These are phyloP conservation scores for Cryomyces minteri DNA, from an alignment of 495 filamentous ascomycete species.

Conservation along the genomic window DNA sequence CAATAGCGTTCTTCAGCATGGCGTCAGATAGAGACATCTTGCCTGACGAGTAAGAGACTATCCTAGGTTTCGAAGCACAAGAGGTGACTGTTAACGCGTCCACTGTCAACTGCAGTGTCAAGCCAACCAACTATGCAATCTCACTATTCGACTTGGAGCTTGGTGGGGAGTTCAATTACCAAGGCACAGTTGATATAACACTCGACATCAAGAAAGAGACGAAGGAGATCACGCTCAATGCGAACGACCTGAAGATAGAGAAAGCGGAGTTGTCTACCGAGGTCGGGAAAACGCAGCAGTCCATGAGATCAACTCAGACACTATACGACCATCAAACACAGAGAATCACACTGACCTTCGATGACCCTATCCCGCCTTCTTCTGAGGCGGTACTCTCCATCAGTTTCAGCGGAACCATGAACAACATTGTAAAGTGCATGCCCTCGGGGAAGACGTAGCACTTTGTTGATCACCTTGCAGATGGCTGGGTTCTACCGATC, in stretches of 20 bases:
- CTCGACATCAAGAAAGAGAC: slow-evolving; percentile 41
- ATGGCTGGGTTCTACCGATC: slow-evolving; percentile 92
- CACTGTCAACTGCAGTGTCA: slow-evolving; percentile 30
- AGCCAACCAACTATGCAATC: slow-evolving; percentile 72
- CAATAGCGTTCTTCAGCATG: slow-evolving; percentile 2
- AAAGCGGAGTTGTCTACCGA: slow-evolving; percentile 28
- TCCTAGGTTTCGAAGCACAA: not conserved
- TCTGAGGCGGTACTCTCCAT: slow-evolving; percentile 46
- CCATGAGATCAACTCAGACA: slow-evolving; percentile 42
- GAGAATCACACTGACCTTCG: slow-evolving; percentile 55
- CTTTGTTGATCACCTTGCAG: not conserved
- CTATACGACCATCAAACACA: slow-evolving; percentile 66
- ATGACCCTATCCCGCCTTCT: slow-evolving; percentile 41
- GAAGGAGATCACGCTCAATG: slow-evolving; percentile 59
- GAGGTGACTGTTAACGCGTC: too few relatives aligned
- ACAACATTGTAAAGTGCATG: slow-evolving; percentile 38
- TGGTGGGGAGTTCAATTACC: slow-evolving; percentile 54
- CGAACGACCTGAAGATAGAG: slow-evolving; percentile 42
- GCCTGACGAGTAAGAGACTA: slow-evolving; percentile 2
- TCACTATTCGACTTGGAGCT: slow-evolving; percentile 64
- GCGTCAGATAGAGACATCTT: slow-evolving; percentile 11
- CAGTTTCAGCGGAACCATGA: slow-evolving; percentile 71
- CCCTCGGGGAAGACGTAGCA: not conserved
- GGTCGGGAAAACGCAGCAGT: slow-evolving; percentile 26
- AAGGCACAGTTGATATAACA: slow-evolving; percentile 54